Evolutionary conservation across 805 yeast species (phyloP).

Genomic region (Lachancea sp.): DNA sequence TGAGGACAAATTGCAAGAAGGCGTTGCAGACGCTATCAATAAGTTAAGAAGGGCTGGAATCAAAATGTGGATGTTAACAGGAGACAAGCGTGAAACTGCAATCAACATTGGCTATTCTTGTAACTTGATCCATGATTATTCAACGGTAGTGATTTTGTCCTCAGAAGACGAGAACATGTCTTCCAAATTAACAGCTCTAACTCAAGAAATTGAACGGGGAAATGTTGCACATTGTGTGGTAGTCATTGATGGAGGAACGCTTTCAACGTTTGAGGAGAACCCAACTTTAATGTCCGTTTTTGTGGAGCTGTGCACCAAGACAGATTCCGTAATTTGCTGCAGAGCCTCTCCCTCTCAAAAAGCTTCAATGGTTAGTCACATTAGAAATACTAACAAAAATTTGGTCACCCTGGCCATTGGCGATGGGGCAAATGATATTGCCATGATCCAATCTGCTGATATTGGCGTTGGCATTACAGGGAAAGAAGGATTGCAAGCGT

Average conservation of each 20-base stretch:
- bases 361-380: slow-evolving; percentile 77
- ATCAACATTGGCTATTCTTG: slow-evolving; percentile 95
- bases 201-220: slow-evolving; percentile 64
- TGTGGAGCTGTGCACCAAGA: slow-evolving; percentile 75
- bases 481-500: slow-evolving; percentile 94
- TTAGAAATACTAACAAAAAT: slow-evolving; percentile 59
- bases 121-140: slow-evolving; percentile 84
- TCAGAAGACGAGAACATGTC: slow-evolving; percentile 51
- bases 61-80: slow-evolving; percentile 96
- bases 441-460: slow-evolving; percentile 98
- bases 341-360: slow-evolving; percentile 97
- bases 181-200: slow-evolving; percentile 67
- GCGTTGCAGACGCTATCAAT: slow-evolving; percentile 94
- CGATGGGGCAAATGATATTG: slow-evolving; percentile 98
- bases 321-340: slow-evolving; percentile 90
- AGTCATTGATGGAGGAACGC: slow-evolving; percentile 90
- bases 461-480: slow-evolving; percentile 98
- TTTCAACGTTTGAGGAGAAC: slow-evolving; percentile 67
- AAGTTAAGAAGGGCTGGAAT: slow-evolving; percentile 89
- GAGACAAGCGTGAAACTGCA: slow-evolving; percentile 97
- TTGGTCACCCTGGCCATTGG: slow-evolving; percentile 93
- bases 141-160: slow-evolving; percentile 72
- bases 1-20: slow-evolving; percentile 92
- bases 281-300: slow-evolving; percentile 65
- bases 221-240: slow-evolving; percentile 89